These are phyloP conservation scores for Syncephalastrum monosporum DNA, from an alignment of 371 early-diverging fungal species.

Conservation along the genomic window DNA sequence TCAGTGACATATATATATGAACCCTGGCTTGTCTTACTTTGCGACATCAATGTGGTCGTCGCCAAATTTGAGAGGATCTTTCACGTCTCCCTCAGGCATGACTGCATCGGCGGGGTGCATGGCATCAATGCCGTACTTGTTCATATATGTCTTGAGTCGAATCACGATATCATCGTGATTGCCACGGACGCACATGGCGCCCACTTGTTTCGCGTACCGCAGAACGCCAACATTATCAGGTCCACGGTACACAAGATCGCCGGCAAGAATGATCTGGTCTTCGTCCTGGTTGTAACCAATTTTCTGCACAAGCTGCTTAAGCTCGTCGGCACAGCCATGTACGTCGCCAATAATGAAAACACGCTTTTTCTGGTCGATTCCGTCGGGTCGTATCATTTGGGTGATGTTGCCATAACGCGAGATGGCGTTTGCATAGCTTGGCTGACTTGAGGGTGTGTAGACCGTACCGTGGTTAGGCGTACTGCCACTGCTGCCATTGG, in stretches of 20 bases:
- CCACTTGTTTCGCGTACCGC: constrained; percentile 46
- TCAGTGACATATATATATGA: background rate
- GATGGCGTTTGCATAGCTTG: constrained; percentile 20
- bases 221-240: constrained; percentile 67
- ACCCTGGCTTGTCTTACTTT: constrained; percentile 20
- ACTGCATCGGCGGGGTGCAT: constrained; percentile 21
- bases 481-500: too few species aligned
- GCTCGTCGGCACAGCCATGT: constrained; percentile 62
- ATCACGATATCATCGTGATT: constrained; percentile 77
- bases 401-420: constrained; percentile 46
- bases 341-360: constrained; percentile 73
- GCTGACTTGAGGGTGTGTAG: background rate
- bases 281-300: constrained; percentile 35
- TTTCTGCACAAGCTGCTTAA: constrained; percentile 46
- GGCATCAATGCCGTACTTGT: constrained; percentile 24
- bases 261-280: constrained; percentile 67
- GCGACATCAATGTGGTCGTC: constrained; percentile 44
- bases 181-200: constrained; percentile 69
- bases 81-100: constrained; percentile 38
- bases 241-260: constrained; percentile 72
- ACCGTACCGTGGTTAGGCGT: too few species aligned
- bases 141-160: constrained; percentile 56
- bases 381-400: constrained; percentile 6
- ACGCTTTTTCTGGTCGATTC: constrained; percentile 28
- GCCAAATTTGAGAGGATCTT: constrained; percentile 39